Percentiles rank a stretch among this genome's conserved stretches.
Evolutionary conservation across 2,329 filamentous ascomycete species (phyloP).

Genomic region (Diaporthe vaccinii): DNA sequence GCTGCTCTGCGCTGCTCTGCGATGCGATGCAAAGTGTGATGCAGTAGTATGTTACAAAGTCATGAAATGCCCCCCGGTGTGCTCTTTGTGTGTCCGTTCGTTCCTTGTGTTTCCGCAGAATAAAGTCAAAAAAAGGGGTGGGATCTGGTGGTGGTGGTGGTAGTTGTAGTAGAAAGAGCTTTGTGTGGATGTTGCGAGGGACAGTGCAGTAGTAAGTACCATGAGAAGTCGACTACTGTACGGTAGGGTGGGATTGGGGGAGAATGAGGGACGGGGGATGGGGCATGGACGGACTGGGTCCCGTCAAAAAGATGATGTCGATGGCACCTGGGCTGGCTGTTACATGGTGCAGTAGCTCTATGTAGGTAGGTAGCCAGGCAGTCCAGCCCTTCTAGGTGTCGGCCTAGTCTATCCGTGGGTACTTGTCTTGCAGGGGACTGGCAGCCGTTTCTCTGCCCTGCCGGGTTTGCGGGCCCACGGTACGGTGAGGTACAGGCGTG

Average conservation of each 20-base stretch:
- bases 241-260: slow-evolving; percentile 20
- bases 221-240: slow-evolving; percentile 23
- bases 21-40: slow-evolving; percentile 17
- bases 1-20: not conserved
- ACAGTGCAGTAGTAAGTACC: slow-evolving; percentile 27
- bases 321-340: slow-evolving; percentile 28
- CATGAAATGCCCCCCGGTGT: not conserved
- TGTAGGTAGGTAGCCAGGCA: not conserved
- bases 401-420: not conserved
- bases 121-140: not conserved
- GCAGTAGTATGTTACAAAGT: slow-evolving; percentile 18
- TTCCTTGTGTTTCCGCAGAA: slow-evolving; percentile 17
- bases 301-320: slow-evolving; percentile 34
- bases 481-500: slow-evolving; percentile 16
- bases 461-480: slow-evolving; percentile 13
- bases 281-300: slow-evolving; percentile 3
- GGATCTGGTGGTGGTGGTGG: slow-evolving; percentile 17
- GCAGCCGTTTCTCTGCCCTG: slow-evolving; percentile 30
- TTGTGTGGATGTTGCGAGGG: slow-evolving; percentile 17
- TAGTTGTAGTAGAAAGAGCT: slow-evolving; percentile 15
- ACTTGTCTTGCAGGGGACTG: slow-evolving; percentile 13
- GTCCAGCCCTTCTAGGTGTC: not conserved
- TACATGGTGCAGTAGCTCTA: slow-evolving; percentile 7
- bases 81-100: slow-evolving; percentile 21
- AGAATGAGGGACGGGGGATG: slow-evolving; percentile 1